Conservation (phyloP, 495 filamentous ascomycete species). For the Neurospora intermedia region DNA sequence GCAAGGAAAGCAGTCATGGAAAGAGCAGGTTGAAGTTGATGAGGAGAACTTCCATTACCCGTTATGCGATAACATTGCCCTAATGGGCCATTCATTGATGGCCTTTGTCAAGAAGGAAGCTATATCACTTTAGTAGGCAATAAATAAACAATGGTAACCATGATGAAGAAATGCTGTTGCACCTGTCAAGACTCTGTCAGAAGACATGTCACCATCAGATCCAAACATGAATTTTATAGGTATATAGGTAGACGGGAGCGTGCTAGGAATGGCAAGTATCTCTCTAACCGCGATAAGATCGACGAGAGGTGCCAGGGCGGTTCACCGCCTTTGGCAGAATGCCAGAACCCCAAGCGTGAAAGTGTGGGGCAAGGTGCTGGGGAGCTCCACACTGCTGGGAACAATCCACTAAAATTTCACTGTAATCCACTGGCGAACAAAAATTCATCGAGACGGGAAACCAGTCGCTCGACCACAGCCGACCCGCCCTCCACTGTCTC, state of each 20-base stretch:
- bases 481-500: conserved; percentile 11
- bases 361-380: conserved; percentile 5
- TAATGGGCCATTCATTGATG: background rate
- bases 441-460: conserved; percentile 18
- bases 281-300: background rate
- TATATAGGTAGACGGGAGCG: background rate
- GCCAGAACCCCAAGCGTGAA: background rate
- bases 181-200: background rate
- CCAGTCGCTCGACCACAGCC: background rate
- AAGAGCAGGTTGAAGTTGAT: background rate
- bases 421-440: conserved; percentile 17
- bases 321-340: conserved; percentile 24
- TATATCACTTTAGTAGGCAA: background rate
- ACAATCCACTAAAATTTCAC: conserved; percentile 16
- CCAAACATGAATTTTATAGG: background rate
- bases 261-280: background rate
- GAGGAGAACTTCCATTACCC: background rate
- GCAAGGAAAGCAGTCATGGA: background rate
- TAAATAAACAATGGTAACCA: background rate
- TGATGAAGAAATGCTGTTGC: background rate
- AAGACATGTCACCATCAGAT: background rate
- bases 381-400: conserved; percentile 16
- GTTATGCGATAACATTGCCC: background rate
- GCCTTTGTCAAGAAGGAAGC: background rate
- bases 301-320: background rate